Conservation (phyloP, 331 rosid species). For the Arachis monticola region DNA sequence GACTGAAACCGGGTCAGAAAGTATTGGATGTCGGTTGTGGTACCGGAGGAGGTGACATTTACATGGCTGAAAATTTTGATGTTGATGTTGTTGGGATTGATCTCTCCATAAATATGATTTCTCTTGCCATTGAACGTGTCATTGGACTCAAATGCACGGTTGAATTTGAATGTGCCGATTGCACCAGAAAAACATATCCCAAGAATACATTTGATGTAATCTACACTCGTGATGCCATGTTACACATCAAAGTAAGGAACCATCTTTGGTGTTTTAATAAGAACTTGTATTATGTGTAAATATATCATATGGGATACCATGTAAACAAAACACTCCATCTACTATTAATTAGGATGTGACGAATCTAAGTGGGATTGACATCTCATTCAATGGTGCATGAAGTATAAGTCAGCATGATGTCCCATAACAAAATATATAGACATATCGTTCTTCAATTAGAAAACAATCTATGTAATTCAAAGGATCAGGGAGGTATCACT, state of each 20-base stretch:
- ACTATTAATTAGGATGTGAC: too few relatives aligned
- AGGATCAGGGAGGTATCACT: not conserved
- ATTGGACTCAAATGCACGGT: conserved; percentile 74
- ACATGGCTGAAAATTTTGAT: conserved; percentile 87
- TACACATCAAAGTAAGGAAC: conserved; percentile 83
- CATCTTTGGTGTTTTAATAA: not conserved
- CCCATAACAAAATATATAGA: too few relatives aligned
- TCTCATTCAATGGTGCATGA: too few relatives aligned
- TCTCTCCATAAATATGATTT: conserved; percentile 89
- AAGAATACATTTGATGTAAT: conserved; percentile 76
- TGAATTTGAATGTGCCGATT: conserved; percentile 90
- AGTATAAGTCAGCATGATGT: too few relatives aligned
- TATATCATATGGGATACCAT: too few relatives aligned
- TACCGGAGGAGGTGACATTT: conserved; percentile 87
- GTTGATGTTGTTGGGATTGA: conserved; percentile 90
- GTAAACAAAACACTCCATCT: too few relatives aligned
- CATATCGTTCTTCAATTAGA: too few relatives aligned
- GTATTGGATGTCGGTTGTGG: conserved; percentile 96
- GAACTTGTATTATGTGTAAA: too few relatives aligned
- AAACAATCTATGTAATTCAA: not conserved
- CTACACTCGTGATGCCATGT: conserved; percentile 82
- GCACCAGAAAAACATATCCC: conserved; percentile 71
- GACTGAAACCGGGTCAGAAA: conserved; percentile 73
- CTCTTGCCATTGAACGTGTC: conserved; percentile 82
- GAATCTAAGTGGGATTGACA: too few relatives aligned